These are phyloP conservation scores for Phylloporus sp. DNA, from an alignment of 1,284 basidiomycete species.

Conservation along the genomic window DNA sequence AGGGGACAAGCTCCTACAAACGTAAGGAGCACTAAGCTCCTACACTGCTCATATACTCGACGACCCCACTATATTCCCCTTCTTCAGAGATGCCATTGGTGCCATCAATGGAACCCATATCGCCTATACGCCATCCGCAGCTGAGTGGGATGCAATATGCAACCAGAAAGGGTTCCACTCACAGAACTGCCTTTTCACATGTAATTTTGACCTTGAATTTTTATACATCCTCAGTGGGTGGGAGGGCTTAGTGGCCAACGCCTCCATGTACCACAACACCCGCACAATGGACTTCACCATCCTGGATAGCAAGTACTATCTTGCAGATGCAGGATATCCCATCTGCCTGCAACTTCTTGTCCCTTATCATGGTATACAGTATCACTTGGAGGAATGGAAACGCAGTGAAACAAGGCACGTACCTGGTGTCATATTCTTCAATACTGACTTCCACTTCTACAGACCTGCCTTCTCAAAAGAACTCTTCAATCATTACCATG, in stretches of 20 bases:
- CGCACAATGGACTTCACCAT: neutral
- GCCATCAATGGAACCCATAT: neutral
- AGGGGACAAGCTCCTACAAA: too few relatives aligned
- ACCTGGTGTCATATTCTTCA: too few relatives aligned
- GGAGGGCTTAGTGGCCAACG: neutral
- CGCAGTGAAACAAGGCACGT: too few relatives aligned
- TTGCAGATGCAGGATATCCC: neutral
- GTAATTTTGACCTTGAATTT: neutral
- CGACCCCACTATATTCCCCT: neutral
- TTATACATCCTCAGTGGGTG: neutral
- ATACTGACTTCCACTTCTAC: too few relatives aligned
- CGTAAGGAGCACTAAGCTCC: too few relatives aligned
- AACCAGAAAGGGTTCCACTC: neutral
- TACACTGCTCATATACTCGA: neutral
- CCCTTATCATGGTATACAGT: neutral
- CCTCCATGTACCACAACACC: neutral
- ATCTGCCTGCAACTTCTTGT: neutral
- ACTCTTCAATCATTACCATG: neutral
- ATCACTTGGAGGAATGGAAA: neutral
- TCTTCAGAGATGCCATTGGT: neutral
- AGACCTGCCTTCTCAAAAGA: neutral
- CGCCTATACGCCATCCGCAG: neutral
- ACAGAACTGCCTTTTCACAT: neutral
- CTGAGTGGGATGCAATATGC: accelerated
- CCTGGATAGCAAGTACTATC: neutral